phyloP scores from a whole-genome alignment of 176 grass and related monocot genomes.

The Hsuehochloa calcarea region DNA sequence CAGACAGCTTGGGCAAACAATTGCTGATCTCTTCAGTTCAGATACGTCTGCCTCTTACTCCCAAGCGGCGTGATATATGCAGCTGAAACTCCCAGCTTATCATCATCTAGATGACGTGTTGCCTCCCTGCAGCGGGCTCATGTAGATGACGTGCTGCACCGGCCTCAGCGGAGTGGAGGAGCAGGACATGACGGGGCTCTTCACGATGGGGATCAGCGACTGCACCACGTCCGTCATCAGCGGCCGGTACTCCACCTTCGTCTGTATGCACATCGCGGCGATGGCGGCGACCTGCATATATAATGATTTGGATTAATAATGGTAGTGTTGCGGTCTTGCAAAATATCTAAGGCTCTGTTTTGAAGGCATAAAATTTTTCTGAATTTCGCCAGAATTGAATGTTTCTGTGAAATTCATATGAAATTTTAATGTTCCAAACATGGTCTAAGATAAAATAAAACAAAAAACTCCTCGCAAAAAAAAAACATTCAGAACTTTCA shows the following conservation, averaged over 20 bases:
- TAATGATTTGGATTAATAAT: background rate
- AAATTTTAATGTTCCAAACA: background rate
- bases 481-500: background rate
- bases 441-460: background rate
- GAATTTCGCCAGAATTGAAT: too few relatives aligned
- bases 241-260: slow-evolving; percentile 91
- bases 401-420: background rate
- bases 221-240: slow-evolving; percentile 99
- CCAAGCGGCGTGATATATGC: background rate
- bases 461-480: background rate
- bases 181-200: slow-evolving; percentile 41
- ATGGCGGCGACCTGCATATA: slow-evolving; percentile 80
- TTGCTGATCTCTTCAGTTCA: background rate
- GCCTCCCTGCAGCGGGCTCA: background rate
- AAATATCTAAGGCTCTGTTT: background rate
- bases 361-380: too few relatives aligned
- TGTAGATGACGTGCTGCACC: slow-evolving; percentile 37
- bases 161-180: slow-evolving; percentile 52
- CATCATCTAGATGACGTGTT: background rate
- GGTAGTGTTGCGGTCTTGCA: background rate
- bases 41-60: background rate
- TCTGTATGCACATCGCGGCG: slow-evolving; percentile 84
- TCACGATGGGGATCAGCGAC: slow-evolving; percentile 90
- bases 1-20: background rate
- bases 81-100: background rate